Base-by-base conservation (phyloP, 2,329 filamentous ascomycete genomes). In the Sporothrix luriei region DNA sequence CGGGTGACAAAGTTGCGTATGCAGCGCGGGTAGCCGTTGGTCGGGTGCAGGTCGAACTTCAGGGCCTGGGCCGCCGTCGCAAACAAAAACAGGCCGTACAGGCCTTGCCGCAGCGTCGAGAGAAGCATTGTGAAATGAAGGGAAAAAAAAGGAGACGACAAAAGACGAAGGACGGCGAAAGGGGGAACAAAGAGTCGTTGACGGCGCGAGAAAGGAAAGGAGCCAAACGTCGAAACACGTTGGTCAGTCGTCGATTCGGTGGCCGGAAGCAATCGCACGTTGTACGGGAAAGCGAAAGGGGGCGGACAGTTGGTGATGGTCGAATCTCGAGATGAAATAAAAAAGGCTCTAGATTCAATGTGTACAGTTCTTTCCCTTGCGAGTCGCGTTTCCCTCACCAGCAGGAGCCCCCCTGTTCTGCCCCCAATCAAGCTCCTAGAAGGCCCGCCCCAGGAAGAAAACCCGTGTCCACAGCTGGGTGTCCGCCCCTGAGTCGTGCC, bases 1-100 rank as follows among this genome's bases (percentile, higher is more conserved):
- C 89, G 91, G 72, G 88, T 87, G 74, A 97, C 94, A 80, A 97
- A 99, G 84, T 99, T 99, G 79, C 94, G 89, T 80, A 99, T 91
- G 83, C 95, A 99, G 83, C 94, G 88, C 82, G 94, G 91, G 79
- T 87, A 84, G 70, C 82, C 80, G 67, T 82, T 81, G 74, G 89
- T 86, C 57, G 93, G 92, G 76, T 87, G 82, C 72, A 99, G 88
- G 77, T 99, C 95, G 85, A 99, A 97, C 84, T 97, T 97, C 76
- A 99, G 88, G 71, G 93, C 93, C 74, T 84, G 80, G 73, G 83
- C 82, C 74, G 82, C 82, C 71, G 83, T 81, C 73, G 84, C 80
- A 70, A 89, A 79, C 69, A 89, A 79, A 73, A 88, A 79, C 66
- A 89, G 76, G 79, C 84, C 83, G 82, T 84, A 87, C 78, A 88